These are phyloP conservation scores for Styphnolobium japonicum DNA, from an alignment of 306 rosid genomes.

Conservation along the genomic window DNA sequence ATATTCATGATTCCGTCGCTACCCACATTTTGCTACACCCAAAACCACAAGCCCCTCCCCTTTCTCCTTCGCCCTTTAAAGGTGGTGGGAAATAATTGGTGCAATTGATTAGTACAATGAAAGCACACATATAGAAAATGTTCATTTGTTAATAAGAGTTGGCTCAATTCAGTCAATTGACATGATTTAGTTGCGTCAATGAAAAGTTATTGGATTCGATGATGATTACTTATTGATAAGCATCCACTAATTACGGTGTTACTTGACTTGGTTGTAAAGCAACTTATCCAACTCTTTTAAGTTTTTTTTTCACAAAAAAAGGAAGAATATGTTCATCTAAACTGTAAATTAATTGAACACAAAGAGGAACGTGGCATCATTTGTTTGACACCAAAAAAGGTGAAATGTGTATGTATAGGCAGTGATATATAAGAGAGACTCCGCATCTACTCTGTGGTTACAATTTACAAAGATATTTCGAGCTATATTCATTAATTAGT, in stretches of 20 bases:
- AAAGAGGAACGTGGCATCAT: not conserved
- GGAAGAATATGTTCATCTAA: not conserved
- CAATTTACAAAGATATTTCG: not conserved
- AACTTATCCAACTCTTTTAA: no score
- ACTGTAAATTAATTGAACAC: not conserved
- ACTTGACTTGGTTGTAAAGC: no score
- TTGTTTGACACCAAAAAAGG: not conserved
- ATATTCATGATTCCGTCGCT: not conserved
- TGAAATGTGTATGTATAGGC: not conserved
- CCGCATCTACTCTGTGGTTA: not conserved
- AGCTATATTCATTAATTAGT: not conserved
- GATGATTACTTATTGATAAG: no score
- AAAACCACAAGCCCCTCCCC: not conserved
- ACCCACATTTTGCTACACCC: not conserved
- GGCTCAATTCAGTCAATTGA: no score
- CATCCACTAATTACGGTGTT: no score
- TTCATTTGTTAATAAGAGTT: no score
- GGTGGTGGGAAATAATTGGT: not conserved
- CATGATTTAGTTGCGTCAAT: no score
- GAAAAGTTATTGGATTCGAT: no score
- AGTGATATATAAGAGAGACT: not conserved
- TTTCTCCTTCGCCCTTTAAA: not conserved
- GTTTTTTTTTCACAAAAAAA: no score
- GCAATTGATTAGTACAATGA: not conserved
- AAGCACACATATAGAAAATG: not conserved